Evolutionary conservation across 257 asterid species (phyloP).

Genomic region (Coffea eugenioides): DNA sequence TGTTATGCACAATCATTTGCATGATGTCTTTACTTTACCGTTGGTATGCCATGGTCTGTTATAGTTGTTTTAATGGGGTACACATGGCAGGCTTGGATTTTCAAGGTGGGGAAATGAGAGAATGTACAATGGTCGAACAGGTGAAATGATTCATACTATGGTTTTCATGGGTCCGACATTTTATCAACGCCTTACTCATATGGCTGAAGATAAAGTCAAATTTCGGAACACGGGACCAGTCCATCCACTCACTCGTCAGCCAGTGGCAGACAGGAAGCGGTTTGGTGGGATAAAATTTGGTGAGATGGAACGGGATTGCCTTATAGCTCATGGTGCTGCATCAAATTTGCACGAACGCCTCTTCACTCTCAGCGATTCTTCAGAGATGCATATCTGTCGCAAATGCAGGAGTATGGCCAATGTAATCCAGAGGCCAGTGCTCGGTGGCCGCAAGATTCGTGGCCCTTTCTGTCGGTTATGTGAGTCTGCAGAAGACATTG

Average conservation of each 20-base stretch:
- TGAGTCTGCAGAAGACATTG: slow-evolving; percentile 69
- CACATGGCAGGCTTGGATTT: slow-evolving; percentile 65
- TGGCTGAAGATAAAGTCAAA: slow-evolving; percentile 97
- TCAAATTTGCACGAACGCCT: slow-evolving; percentile 86
- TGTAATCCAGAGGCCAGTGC: slow-evolving; percentile 61
- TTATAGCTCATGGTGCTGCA: slow-evolving; percentile 92
- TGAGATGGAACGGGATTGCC: slow-evolving; percentile 95
- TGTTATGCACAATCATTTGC: background rate
- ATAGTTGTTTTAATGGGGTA: slow-evolving; percentile 1
- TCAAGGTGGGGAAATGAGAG: slow-evolving; percentile 85
- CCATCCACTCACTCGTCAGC: slow-evolving; percentile 96
- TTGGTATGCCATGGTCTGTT: background rate
- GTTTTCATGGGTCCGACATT: slow-evolving; percentile 91
- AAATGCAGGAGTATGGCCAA: slow-evolving; percentile 76
- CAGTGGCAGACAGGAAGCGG: slow-evolving; percentile 89
- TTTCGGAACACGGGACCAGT: slow-evolving; percentile 89
- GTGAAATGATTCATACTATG: slow-evolving; percentile 60
- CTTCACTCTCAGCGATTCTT: slow-evolving; percentile 83
- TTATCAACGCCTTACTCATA: slow-evolving; percentile 89
- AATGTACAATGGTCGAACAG: slow-evolving; percentile 77
- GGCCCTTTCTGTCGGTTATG: slow-evolving; percentile 89
- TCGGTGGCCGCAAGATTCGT: slow-evolving; percentile 66
- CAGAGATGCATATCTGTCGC: slow-evolving; percentile 83
- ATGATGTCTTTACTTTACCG: background rate
- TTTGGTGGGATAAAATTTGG: slow-evolving; percentile 93